These are phyloP conservation scores for Stachybotrys elegans DNA, from an alignment of 2,329 filamentous ascomycete species.

Conservation along the genomic window DNA sequence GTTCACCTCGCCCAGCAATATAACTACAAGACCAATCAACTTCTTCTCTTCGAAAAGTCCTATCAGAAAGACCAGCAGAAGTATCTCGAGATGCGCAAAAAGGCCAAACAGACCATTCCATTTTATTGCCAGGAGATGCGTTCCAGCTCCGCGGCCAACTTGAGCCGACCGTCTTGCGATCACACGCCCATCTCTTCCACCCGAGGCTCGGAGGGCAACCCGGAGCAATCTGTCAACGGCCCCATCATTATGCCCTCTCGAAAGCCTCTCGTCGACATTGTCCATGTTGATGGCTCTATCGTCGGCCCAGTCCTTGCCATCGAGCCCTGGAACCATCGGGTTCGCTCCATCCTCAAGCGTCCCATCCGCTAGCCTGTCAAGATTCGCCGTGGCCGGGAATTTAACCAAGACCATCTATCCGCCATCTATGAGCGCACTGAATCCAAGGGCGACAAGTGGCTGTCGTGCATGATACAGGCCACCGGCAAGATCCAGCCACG, in stretches of 20 bases:
- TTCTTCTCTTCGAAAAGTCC: conserved; percentile 26
- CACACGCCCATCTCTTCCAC: too few species aligned
- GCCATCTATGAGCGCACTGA: conserved; percentile 37
- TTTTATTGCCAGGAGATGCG: too few species aligned
- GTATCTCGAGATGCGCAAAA: conserved; percentile 19
- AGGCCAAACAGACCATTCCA: too few species aligned
- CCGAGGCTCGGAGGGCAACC: not conserved
- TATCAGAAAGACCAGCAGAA: conserved; percentile 22
- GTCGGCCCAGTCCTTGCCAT: conserved; percentile 33
- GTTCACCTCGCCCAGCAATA: conserved; percentile 21
- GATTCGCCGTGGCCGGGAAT: conserved; percentile 37
- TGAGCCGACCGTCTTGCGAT: too few species aligned
- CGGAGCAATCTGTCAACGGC: not conserved
- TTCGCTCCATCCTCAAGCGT: conserved; percentile 29
- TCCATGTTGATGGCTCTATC: conserved; percentile 29
- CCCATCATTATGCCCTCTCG: not conserved
- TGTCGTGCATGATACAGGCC: conserved; percentile 46
- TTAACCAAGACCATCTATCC: conserved; percentile 31
- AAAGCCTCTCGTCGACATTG: conserved; percentile 26
- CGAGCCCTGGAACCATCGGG: conserved; percentile 33
- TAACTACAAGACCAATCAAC: conserved; percentile 27
- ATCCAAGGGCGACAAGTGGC: conserved; percentile 38
- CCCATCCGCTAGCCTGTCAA: conserved; percentile 34
- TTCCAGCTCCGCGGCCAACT: too few species aligned
- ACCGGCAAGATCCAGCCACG: conserved; percentile 35